Evolutionary conservation across 2,329 filamentous ascomycete genomes (phyloP).

Genomic region (Moelleriella libera): DNA sequence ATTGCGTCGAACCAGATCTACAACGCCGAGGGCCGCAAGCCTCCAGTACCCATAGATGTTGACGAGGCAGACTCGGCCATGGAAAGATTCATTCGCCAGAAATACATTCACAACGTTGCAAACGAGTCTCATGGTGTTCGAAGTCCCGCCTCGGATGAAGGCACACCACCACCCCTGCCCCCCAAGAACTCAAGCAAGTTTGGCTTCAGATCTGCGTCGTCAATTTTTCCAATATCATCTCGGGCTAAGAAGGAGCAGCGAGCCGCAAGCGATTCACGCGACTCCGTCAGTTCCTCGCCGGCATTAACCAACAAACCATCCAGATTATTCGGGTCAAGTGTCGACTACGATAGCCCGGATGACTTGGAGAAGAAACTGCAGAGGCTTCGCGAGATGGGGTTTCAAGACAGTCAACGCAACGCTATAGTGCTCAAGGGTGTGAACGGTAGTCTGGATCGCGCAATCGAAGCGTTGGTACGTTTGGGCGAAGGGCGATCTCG

Average conservation of each 20-base stretch:
- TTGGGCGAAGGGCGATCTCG: constrained; percentile 55
- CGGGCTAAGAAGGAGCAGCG: constrained; percentile 42
- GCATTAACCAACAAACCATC: constrained; percentile 49
- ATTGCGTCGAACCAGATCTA: constrained; percentile 71
- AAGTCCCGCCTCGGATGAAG: constrained; percentile 41
- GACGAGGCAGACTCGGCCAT: constrained; percentile 91
- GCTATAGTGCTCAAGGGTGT: constrained; percentile 67
- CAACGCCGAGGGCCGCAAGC: constrained; percentile 72
- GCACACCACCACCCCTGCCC: constrained; percentile 43
- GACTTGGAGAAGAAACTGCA: constrained; percentile 64
- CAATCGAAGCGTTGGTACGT: constrained; percentile 72
- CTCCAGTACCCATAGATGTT: constrained; percentile 74
- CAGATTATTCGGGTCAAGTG: constrained; percentile 53
- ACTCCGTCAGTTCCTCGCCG: constrained; percentile 15
- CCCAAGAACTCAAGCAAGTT: constrained; percentile 52
- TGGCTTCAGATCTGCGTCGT: constrained; percentile 45
- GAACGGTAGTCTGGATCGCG: constrained; percentile 71
- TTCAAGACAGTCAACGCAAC: constrained; percentile 71
- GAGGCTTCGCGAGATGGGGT: constrained; percentile 81
- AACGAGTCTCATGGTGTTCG: constrained; percentile 23
- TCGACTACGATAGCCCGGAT: constrained; percentile 38
- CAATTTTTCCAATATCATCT: constrained; percentile 50
- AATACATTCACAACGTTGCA: constrained; percentile 57
- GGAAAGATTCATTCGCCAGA: constrained; percentile 89
- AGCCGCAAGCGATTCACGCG: constrained; percentile 11